phyloP scores from a whole-genome alignment of 75 land plant genomes.

The Ceratopteris richardii region DNA sequence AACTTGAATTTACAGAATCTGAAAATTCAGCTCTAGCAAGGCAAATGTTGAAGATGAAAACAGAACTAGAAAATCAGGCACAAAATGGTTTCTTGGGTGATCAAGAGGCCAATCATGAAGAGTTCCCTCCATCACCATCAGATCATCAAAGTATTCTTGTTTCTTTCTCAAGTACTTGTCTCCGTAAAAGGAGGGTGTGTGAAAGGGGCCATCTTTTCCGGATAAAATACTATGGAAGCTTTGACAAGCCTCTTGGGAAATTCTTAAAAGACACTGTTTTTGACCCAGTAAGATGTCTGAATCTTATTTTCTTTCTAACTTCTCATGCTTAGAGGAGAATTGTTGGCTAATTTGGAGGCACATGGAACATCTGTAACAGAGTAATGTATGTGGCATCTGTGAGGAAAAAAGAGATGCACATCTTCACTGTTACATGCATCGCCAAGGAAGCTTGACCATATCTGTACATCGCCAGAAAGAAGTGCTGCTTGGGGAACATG shows the following conservation, averaged over 20 bases:
- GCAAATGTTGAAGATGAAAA: too few species aligned
- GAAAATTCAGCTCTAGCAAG: too few species aligned
- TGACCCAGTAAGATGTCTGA: constrained; percentile 38
- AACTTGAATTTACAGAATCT: too few species aligned
- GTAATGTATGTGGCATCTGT: constrained; percentile 42
- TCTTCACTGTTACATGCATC: constrained; percentile 63
- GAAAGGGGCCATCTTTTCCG: constrained; percentile 60
- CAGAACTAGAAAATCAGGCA: too few species aligned
- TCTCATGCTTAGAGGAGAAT: background rate
- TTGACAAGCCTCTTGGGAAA: constrained; percentile 82
- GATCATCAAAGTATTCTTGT: constrained; percentile 80
- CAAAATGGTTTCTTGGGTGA: constrained; percentile 12
- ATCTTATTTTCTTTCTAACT: background rate
- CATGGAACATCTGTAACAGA: constrained; percentile 20
- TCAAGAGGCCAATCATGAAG: constrained; percentile 15
- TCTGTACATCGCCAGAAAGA: constrained; percentile 23
- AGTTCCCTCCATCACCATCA: constrained; percentile 19
- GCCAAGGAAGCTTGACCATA: constrained; percentile 65
- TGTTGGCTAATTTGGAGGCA: background rate
- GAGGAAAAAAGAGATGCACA: constrained; percentile 66
- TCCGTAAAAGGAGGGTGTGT: constrained; percentile 52
- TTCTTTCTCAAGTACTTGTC: constrained; percentile 50
- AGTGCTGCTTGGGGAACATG: constrained; percentile 70
- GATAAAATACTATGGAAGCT: constrained; percentile 74
- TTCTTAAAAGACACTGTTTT: constrained; percentile 58